Conservation (phyloP, 768 basidiomycete genomes). For the Mycena floridula region DNA sequence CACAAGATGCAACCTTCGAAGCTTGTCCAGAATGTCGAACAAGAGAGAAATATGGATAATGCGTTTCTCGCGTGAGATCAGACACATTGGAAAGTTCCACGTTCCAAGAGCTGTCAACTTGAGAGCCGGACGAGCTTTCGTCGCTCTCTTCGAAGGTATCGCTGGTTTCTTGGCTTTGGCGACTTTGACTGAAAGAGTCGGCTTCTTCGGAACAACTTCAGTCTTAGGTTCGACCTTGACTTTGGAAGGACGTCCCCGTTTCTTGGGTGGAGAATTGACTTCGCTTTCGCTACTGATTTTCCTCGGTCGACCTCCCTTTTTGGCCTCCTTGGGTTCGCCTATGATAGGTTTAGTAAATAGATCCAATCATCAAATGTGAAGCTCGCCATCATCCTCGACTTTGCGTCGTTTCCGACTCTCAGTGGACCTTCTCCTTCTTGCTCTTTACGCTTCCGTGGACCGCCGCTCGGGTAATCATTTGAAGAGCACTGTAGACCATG, state of each 20-base stretch:
- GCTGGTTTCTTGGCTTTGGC: background rate
- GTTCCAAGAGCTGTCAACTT: conserved; percentile 42
- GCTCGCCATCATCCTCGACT: background rate
- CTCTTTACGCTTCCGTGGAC: background rate
- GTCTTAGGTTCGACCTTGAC: conserved; percentile 6
- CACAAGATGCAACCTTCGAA: conserved; percentile 53
- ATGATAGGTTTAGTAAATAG: too few relatives aligned
- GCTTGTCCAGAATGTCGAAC: conserved; percentile 54
- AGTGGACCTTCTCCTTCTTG: conserved; percentile 11
- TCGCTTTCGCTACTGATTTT: conserved; percentile 8
- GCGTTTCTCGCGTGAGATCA: conserved; percentile 47
- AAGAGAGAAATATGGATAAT: conserved; percentile 60
- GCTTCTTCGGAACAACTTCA: background rate
- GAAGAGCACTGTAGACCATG: conserved; percentile 80
- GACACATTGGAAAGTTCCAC: conserved; percentile 34
- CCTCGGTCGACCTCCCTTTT: conserved; percentile 33
- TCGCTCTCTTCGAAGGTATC: background rate
- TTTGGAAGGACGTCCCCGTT: conserved; percentile 30
- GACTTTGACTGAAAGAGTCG: background rate
- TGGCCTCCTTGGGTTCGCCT: conserved; percentile 8
- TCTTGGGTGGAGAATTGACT: conserved; percentile 17
- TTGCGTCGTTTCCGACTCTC: conserved; percentile 7
- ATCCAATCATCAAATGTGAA: too few relatives aligned
- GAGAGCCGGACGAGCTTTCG: too few relatives aligned
- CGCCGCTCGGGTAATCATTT: conserved; percentile 68